Evolutionary conservation across 176 grass and related monocot genomes (phyloP), one percentile per base, ranked within the genome.

Genomic region (Poa pratensis): DNA sequence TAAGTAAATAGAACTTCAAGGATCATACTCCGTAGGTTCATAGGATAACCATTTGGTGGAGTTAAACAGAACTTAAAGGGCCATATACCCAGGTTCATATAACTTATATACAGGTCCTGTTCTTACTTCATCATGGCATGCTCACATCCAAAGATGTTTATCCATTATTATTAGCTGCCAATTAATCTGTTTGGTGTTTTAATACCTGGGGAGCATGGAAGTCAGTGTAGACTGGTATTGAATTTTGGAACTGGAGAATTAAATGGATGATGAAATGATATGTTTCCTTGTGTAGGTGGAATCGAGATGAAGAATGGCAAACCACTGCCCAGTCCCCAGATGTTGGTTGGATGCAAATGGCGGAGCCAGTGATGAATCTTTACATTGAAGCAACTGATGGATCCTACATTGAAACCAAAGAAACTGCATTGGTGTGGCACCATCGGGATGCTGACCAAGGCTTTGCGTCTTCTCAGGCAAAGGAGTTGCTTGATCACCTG

Each of bases 361-460:
- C 86, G 0, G 84, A 94, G 79, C 95, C 95, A 42, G 92, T 94
- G 61, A 97, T 97, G 92, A 85, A 94, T 80, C 79, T 92, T 70
- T 97, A 94, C 62, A 94, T 90, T 2, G 95, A 94, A 89, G 48
- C 95, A 55, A 92, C 95, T 30, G 95, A 97, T 85, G 95, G 95
- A 45, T 97, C 92, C 42, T 77, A 76, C 37, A 91, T 97, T 28
- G 92, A 97, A 70, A 75, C 55, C 0, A 97, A 97, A 81, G 94
- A 97, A 82, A 97, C 88, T 75, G 95, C 95, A 10, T 79, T 94
- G 55, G 95, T 97, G 18, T 97, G 95, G 95, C 90, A 94, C 65
- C 88, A 94, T 89, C 86, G 90, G 86, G 95, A 97, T 89, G 95
- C 92, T 76, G 95, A 97, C 77, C 92, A 85, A 37, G 92, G 79